These are phyloP conservation scores for Apodospora peruviana DNA, from an alignment of 495 filamentous ascomycete species.

Conservation along the genomic window DNA sequence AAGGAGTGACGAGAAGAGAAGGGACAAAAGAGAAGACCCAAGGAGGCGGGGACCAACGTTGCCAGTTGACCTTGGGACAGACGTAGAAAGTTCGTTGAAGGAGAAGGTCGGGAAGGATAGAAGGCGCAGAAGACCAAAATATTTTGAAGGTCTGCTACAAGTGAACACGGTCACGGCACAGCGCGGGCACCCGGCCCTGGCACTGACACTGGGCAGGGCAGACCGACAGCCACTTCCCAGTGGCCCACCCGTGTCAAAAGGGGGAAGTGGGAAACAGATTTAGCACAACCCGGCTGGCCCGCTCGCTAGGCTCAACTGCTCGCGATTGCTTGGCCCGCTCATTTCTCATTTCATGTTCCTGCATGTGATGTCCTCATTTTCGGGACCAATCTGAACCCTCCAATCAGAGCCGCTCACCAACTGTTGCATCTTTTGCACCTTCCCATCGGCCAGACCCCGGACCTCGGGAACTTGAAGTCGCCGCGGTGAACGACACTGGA, in stretches of 20 bases:
- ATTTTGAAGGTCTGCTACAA: background rate
- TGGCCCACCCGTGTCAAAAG: conserved; percentile 9
- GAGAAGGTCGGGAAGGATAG: background rate
- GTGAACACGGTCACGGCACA: background rate
- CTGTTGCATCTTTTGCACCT: background rate
- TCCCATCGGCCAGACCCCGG: background rate
- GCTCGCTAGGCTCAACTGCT: conserved; percentile 8
- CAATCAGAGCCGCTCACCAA: conserved; percentile 13
- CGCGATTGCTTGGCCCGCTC: conserved; percentile 1
- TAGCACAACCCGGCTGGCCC: background rate
- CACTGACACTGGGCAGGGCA: no score
- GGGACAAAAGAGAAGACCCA: conserved; percentile 8
- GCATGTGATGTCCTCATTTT: conserved; percentile 23
- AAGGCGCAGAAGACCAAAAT: background rate
- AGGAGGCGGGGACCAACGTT: conserved; percentile 3
- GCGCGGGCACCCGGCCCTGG: background rate
- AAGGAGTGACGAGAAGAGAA: conserved; percentile 29
- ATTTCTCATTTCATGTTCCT: conserved; percentile 25
- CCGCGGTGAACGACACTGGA: no score
- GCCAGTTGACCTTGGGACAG: background rate
- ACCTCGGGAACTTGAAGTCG: conserved; percentile 1
- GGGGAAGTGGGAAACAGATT: conserved; percentile 5
- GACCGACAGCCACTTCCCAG: no score
- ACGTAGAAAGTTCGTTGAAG: background rate
- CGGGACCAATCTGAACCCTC: conserved; percentile 7